Evolutionary conservation across 2,329 filamentous ascomycete genomes (phyloP), one percentile per base, ranked within the genome.

Genomic region (Exophiala spinifera): DNA sequence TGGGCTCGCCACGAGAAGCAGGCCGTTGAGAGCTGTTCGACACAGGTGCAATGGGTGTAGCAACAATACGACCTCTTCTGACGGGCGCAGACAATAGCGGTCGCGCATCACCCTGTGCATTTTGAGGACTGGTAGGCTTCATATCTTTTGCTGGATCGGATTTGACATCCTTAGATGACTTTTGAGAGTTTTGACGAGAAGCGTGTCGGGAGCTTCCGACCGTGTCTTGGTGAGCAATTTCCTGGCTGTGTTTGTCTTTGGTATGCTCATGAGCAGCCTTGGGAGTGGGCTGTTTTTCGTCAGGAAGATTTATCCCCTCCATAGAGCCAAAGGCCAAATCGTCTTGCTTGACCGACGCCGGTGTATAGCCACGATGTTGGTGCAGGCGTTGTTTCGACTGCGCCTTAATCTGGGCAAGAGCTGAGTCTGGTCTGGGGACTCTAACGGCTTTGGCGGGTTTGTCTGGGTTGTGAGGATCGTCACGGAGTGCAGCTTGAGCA

Each of bases 401-500:
- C 21, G 60, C 58, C 46, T 58, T 59, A 51, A 64, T 60, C 33
- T 57, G 51, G 17, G 62, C 60, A 46, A 64, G 51, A 8, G 62
- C 58, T 14, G 62, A 62, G 33, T 53, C 56, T 46, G 60, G 59
- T 51, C 60, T 50, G 46, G 58, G 54, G 6, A 48, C 39, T 47
- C 49, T 60, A n/a, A 55, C 51, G 10, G 47, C 23, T 49, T 52
- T 60, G 17, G 56, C 51, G 64, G 21, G 39, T 23, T 49, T 48
- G 53, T 70, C 79, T 5, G 79, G 82, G 67, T 97, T 97, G 66
- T 85, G 81, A 1, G 88, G 78, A 63, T 96, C 89, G 64, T 90
- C 95, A 62, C 91, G 86, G 15, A 99, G 76, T 28, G 92, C 78
- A 51, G 84, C 85, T 67, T 89, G 88, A 2, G 90, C 87, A 14